A percentile compares a stretch with the other conserved stretches of the same genome.
Evolutionary conservation across 306 rosid species (phyloP).

Genomic region (Abrus pulchellus): DNA sequence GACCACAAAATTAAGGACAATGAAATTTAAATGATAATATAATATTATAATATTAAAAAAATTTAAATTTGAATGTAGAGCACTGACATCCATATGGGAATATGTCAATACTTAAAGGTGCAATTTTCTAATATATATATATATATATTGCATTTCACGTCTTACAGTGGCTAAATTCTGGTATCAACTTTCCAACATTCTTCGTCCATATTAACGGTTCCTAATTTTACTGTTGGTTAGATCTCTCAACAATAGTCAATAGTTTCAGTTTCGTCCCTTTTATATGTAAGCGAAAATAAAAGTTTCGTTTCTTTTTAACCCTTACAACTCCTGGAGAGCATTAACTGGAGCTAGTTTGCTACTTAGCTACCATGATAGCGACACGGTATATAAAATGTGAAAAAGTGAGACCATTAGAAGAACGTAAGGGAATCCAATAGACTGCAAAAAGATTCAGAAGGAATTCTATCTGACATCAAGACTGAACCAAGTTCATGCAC

Average conservation of each 20-base stretch:
- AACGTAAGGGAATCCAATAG: slow-evolving; percentile 42
- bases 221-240: slow-evolving; percentile 38
- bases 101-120: too few species aligned
- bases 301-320: slow-evolving; percentile 11
- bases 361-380: slow-evolving; percentile 47
- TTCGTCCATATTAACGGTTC: slow-evolving; percentile 15
- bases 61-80: too few species aligned
- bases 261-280: neutral
- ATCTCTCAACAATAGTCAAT: neutral
- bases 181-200: slow-evolving; percentile 17
- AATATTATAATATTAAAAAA: too few species aligned
- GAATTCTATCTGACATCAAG: neutral
- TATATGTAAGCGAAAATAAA: neutral
- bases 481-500: slow-evolving; percentile 14
- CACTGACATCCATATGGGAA: too few species aligned
- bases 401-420: slow-evolving; percentile 32
- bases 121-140: neutral
- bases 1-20: too few species aligned
- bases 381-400: slow-evolving; percentile 25
- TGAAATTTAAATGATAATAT: too few species aligned
- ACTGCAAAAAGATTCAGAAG: neutral
- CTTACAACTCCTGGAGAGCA: slow-evolving; percentile 23
- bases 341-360: slow-evolving; percentile 37
- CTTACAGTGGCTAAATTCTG: neutral
- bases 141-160: neutral